Evolutionary conservation across 2,329 filamentous ascomycete species (phyloP), one percentile per base, ranked within the genome.

Genomic region (Aureobasidium uvarum): DNA sequence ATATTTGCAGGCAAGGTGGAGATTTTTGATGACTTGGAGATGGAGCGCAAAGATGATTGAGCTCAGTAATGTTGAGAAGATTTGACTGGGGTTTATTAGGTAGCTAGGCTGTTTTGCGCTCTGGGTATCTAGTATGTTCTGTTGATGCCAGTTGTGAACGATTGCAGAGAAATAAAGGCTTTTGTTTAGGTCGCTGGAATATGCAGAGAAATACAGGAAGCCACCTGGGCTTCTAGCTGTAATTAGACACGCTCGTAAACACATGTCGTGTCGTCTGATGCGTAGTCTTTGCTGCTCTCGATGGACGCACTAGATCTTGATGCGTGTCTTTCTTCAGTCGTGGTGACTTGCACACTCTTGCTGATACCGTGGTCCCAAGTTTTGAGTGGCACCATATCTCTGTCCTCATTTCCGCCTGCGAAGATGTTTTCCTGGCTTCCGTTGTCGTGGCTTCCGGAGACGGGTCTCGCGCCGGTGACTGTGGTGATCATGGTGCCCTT

Each of bases 281-380:
- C 20, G 23, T 54, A 45, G n/a, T 46, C 60, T 31, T 50, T 64
- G 39, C 39, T 38, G 18, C 52, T 51, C 25, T 64, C 60, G 10
- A 50, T 36, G 14, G 60, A 64, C 1, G 13, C 50, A 28, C 60
- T 64, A 1, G 60, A 64, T 55, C 43, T 41, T 1, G 60, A 43
- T 18, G 60, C 33, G 33, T 60, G 8, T 45, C 63, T 45, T 14
- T 65, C 63, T 28, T 65, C 63, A 4, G 39, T 41, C 2, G 63
- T 65, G 5, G 63, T 65, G 23, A 65, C 52, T 39, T 65, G 52
- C 8, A 65, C 63, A 20, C 55, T 59, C 63, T 65, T 65, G 38
- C 63, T 65, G 46, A 65, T 65, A 14, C 63, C 63, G 31, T 58
- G 52, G 11, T 60, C 54, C 54, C 52, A 65, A 10, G 52, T 58